Evolutionary conservation across 2,329 filamentous ascomycete genomes (phyloP).

Genomic region (Xylariales sp.): DNA sequence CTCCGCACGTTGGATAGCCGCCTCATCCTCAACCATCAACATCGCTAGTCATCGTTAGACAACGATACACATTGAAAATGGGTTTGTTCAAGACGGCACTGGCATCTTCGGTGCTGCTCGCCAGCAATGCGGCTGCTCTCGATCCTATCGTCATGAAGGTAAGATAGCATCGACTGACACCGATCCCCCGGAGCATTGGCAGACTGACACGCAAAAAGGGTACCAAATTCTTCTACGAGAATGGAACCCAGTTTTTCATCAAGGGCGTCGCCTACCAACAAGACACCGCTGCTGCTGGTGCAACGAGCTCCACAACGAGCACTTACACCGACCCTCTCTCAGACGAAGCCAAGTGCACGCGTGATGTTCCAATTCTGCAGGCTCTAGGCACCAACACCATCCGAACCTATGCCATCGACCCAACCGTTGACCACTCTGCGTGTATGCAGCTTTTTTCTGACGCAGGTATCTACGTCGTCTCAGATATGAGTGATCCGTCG

Average conservation of each 20-base stretch:
- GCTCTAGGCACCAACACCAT: constrained; percentile 69
- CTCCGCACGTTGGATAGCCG: no score
- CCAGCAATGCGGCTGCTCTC: constrained; percentile 20
- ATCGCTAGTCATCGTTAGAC: no score
- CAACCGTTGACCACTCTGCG: constrained; percentile 57
- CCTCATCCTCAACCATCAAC: no score
- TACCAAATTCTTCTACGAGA: constrained; percentile 64
- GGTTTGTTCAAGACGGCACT: constrained; percentile 24
- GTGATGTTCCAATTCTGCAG: constrained; percentile 65
- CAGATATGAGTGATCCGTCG: constrained; percentile 66
- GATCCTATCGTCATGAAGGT: constrained; percentile 30
- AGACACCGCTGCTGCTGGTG: constrained; percentile 43
- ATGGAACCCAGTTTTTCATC: constrained; percentile 51
- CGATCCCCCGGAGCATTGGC: no score
- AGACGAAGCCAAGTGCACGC: constrained; percentile 56
- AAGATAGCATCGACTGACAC: no score
- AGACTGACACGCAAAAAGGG: no score
- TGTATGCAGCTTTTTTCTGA: constrained; percentile 68
- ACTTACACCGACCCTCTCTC: constrained; percentile 67
- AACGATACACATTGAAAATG: no score
- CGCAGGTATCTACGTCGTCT: constrained; percentile 73
- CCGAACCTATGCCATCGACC: constrained; percentile 73
- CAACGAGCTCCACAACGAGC: constrained; percentile 22
- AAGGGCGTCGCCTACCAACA: constrained; percentile 75
- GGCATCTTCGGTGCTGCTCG: constrained; percentile 23